Evolutionary conservation across 805 yeast genomes (phyloP).

Genomic region (Sugiyamaella chiloensis): DNA sequence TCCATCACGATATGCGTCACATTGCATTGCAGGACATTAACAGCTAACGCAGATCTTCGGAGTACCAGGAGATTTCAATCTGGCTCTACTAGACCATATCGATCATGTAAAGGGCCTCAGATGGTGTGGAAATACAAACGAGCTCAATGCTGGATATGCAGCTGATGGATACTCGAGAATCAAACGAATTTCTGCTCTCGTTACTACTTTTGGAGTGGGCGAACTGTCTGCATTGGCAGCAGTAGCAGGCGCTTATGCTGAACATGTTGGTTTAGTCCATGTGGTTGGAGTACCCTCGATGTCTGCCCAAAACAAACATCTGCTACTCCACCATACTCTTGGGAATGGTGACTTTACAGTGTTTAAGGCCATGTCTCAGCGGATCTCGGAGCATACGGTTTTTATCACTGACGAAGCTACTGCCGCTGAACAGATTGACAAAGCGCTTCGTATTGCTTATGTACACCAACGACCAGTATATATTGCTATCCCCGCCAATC

Average conservation of each 20-base stretch:
- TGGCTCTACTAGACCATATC: slow-evolving; percentile 60
- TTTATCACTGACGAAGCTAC: slow-evolving; percentile 58
- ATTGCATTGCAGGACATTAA: background rate
- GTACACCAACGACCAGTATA: slow-evolving; percentile 76
- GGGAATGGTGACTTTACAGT: slow-evolving; percentile 82
- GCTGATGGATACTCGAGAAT: slow-evolving; percentile 87
- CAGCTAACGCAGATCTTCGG: slow-evolving; percentile 41
- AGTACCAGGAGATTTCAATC: slow-evolving; percentile 61
- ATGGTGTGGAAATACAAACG: slow-evolving; percentile 92
- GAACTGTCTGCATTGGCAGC: slow-evolving; percentile 82
- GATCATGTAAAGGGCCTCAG: slow-evolving; percentile 56
- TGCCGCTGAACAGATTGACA: slow-evolving; percentile 71
- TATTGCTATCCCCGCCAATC: slow-evolving; percentile 77
- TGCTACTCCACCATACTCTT: slow-evolving; percentile 76
- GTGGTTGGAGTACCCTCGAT: slow-evolving; percentile 84
- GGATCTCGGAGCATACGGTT: slow-evolving; percentile 65
- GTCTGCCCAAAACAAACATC: slow-evolving; percentile 66
- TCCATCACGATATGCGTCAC: too few relatives aligned
- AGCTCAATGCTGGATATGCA: slow-evolving; percentile 83
- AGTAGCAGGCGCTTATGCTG: slow-evolving; percentile 85
- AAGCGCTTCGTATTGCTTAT: slow-evolving; percentile 69
- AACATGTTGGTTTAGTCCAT: slow-evolving; percentile 81
- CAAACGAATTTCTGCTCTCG: slow-evolving; percentile 67
- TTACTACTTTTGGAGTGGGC: slow-evolving; percentile 91
- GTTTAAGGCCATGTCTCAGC: slow-evolving; percentile 73